phyloP scores from a whole-genome alignment of 2,329 filamentous ascomycete genomes.

The Colletotrichum somersetense region DNA sequence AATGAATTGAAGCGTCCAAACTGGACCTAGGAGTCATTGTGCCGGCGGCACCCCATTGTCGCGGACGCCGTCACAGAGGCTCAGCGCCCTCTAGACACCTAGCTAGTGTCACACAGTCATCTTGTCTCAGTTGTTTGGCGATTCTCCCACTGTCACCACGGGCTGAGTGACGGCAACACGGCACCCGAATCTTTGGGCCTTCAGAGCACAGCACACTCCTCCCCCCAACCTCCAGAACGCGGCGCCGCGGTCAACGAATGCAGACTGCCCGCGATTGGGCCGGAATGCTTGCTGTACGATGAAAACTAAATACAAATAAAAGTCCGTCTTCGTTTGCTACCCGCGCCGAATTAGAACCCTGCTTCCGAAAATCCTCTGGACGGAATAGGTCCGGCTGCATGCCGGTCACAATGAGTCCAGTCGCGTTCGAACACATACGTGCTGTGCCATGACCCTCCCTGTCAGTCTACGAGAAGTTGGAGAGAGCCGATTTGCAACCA shows the following conservation, averaged over 20 bases:
- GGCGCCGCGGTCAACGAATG: constrained; percentile 13
- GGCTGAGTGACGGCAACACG: constrained; percentile 7
- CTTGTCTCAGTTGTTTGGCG: constrained; percentile 5
- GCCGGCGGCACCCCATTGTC: constrained; percentile 1
- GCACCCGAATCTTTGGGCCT: not conserved
- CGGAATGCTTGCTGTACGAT: constrained; percentile 37
- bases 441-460: constrained; percentile 33
- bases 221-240: not conserved
- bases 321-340: constrained; percentile 35
- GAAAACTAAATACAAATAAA: not conserved
- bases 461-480: constrained; percentile 13
- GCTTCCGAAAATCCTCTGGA: constrained; percentile 15
- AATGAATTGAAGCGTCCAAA: constrained; percentile 13
- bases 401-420: constrained; percentile 43
- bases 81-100: not conserved
- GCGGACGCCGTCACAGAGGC: constrained; percentile 2
- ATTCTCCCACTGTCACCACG: not conserved
- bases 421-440: constrained; percentile 41
- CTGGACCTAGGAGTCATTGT: not conserved
- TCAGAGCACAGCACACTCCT: not conserved
- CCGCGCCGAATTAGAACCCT: constrained; percentile 15
- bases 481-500: constrained; percentile 23
- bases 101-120: constrained; percentile 6
- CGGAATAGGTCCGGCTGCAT: constrained; percentile 35
- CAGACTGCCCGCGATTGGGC: constrained; percentile 32